phyloP scores from a whole-genome alignment of 345 rosid species.

The Physaria fendleri region DNA sequence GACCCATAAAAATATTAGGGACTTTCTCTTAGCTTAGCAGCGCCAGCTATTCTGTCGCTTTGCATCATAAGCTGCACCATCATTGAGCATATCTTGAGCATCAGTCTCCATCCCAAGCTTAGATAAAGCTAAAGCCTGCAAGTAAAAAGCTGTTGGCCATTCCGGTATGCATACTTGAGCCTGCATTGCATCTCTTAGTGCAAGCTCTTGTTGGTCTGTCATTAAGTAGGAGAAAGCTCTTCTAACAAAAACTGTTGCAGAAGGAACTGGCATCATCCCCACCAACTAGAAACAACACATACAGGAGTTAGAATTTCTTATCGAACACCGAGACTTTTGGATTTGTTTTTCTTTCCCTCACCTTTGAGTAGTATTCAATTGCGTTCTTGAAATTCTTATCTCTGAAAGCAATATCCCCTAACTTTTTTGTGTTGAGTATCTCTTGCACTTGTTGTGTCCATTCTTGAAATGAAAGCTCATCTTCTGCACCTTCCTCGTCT shows the following conservation, averaged over 20 bases:
- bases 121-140: slow-evolving; percentile 92
- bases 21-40: slow-evolving; percentile 20
- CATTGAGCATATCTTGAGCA: slow-evolving; percentile 97
- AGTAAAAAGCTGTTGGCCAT: slow-evolving; percentile 96
- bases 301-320: not conserved
- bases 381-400: slow-evolving; percentile 95
- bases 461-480: slow-evolving; percentile 92
- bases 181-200: slow-evolving; percentile 97
- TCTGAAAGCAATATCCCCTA: slow-evolving; percentile 85
- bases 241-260: slow-evolving; percentile 58
- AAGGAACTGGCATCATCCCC: slow-evolving; percentile 75
- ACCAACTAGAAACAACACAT: slow-evolving; percentile 49
- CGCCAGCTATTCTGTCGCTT: slow-evolving; percentile 89
- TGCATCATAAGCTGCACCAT: slow-evolving; percentile 82
- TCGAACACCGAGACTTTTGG: not conserved
- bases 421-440: slow-evolving; percentile 86
- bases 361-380: slow-evolving; percentile 85
- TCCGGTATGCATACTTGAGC: slow-evolving; percentile 93
- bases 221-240: slow-evolving; percentile 61
- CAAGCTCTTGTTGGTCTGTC: slow-evolving; percentile 80
- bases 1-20: slow-evolving; percentile 19
- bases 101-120: slow-evolving; percentile 97
- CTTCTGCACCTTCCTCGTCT: slow-evolving; percentile 87
- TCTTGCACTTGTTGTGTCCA: slow-evolving; percentile 99
- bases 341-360: slow-evolving; percentile 10